phyloP scores from a whole-genome alignment of 768 basidiomycete species.

The Polyporus arcularius region DNA sequence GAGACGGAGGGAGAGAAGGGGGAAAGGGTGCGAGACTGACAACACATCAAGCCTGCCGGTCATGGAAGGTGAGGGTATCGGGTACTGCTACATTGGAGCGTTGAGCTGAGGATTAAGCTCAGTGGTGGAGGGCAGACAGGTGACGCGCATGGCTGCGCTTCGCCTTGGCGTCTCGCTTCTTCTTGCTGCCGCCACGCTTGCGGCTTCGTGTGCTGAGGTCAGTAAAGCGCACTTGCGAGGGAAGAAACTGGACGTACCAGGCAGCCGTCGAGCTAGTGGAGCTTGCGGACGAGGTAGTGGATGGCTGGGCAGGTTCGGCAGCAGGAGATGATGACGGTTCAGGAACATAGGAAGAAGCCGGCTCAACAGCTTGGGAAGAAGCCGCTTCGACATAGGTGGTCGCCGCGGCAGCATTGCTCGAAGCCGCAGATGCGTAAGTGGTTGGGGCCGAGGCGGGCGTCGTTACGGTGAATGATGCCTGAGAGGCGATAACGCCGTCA shows the following conservation, averaged over 20 bases:
- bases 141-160: slow-evolving; percentile 18
- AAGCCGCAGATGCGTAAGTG: background rate
- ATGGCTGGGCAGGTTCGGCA: background rate
- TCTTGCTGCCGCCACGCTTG: background rate
- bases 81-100: background rate
- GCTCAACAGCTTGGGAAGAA: background rate
- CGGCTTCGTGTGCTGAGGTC: background rate
- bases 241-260: too few relatives aligned
- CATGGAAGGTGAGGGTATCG: slow-evolving; percentile 7
- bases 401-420: background rate
- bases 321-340: background rate
- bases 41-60: slow-evolving; percentile 12
- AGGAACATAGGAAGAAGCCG: background rate
- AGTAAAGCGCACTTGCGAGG: background rate
- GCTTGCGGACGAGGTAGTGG: background rate
- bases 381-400: background rate
- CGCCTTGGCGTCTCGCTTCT: background rate
- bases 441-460: background rate
- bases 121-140: slow-evolving; percentile 10
- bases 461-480: background rate
- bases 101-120: background rate
- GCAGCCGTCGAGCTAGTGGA: background rate
- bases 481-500: slow-evolving; percentile 21
- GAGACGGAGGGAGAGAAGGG: background rate
- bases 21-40: background rate